Evolutionary conservation across 768 basidiomycete genomes (phyloP).

Genomic region (Pleurotus tuber-regium): DNA sequence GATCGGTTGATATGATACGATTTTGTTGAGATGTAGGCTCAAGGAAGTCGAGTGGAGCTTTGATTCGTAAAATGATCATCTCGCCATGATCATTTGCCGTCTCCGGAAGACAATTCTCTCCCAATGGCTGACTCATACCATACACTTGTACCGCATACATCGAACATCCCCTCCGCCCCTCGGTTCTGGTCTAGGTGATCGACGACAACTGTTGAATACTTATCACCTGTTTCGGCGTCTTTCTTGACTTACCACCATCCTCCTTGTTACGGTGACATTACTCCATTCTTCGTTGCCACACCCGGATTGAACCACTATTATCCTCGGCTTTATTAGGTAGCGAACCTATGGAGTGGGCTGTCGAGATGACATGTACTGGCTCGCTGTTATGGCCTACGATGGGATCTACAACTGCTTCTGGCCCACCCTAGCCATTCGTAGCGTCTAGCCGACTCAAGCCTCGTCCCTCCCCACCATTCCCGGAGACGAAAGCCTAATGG

Average conservation of each 20-base stretch:
- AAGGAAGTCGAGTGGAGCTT: background rate
- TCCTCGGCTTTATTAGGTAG: background rate
- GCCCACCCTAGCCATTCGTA: background rate
- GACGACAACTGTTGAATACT: background rate
- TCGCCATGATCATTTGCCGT: background rate
- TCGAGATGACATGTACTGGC: background rate
- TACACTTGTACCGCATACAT: no score
- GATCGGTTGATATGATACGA: conserved; percentile 10
- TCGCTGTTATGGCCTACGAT: conserved; percentile 5
- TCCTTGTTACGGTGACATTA: conserved; percentile 11
- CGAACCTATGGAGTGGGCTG: background rate
- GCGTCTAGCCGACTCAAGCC: background rate
- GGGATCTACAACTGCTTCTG: no score
- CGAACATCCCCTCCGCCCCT: background rate
- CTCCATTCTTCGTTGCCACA: background rate
- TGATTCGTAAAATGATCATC: background rate
- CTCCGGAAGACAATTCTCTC: background rate
- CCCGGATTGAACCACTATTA: background rate
- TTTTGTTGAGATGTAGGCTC: conserved; percentile 9
- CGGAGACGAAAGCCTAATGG: conserved; percentile 7
- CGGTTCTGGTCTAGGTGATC: background rate
- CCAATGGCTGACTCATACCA: no score
- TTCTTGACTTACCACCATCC: conserved; percentile 1
- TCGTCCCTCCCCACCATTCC: conserved; percentile 6
- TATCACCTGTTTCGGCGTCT: conserved; percentile 10